Evolutionary conservation across 2,329 filamentous ascomycete genomes (phyloP).

Genomic region (Neofusicoccum sp.): DNA sequence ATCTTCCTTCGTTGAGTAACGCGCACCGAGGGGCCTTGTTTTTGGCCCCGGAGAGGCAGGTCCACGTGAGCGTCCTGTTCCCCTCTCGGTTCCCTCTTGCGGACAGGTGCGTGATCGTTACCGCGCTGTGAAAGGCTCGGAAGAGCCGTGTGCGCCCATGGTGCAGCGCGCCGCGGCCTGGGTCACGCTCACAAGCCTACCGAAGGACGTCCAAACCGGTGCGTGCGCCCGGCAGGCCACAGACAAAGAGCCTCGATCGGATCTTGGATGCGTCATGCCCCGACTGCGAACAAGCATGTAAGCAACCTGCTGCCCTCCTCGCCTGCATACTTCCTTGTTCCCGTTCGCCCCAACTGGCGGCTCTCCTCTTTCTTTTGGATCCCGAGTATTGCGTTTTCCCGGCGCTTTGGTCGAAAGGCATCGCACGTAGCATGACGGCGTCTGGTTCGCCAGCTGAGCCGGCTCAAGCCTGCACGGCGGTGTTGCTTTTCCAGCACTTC

Average conservation of each 20-base stretch:
- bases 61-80: background rate
- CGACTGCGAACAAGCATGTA: background rate
- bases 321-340: background rate
- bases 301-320: background rate
- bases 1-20: too few species aligned
- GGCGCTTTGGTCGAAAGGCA: background rate
- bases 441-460: background rate
- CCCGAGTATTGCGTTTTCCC: background rate
- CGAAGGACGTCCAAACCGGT: background rate
- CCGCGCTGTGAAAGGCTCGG: background rate
- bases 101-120: background rate
- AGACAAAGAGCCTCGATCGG: conserved; percentile 9
- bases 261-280: conserved; percentile 2
- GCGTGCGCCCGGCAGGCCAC: background rate
- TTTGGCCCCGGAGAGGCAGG: background rate
- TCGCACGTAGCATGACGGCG: conserved; percentile 1
- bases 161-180: background rate
- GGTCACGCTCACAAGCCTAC: background rate
- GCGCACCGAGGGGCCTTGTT: background rate
- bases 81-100: background rate
- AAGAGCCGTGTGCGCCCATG: background rate
- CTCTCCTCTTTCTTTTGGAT: background rate
- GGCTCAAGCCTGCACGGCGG: background rate
- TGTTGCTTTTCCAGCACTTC: conserved; percentile 9
- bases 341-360: background rate